Base-by-base conservation (phyloP, 73 alveolate genomes). In the Stentor coeruleus region DNA sequence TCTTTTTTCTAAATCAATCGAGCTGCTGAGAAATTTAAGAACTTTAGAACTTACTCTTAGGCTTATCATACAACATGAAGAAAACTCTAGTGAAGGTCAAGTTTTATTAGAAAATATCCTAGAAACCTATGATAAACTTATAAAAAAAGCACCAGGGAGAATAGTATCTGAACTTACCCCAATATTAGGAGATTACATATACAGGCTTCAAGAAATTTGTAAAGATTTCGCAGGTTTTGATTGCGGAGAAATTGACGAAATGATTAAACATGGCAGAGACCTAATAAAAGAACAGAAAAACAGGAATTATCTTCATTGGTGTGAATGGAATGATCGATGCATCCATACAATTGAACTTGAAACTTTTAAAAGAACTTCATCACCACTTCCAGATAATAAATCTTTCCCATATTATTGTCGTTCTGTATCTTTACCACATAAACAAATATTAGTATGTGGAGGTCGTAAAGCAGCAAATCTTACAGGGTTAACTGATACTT, bases 401-500 rank as follows among this genome's bases (percentile, higher is more conserved):
- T 20, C 28, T 0, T n/a, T 31, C 15, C 73, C 73, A 20, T 66
- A 26, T 33, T 66, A 26, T 33, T 20, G n/a, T 26, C n/a, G 39
- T 37, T 66, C 79, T 26, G 79, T 40, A 0, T 20, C 37, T 20
- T 26, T 66, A 40, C 37, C 79, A 37, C 39, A 20, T 20, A 20
- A 20, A 11, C n/a, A 66, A 33, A 75, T 75, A 37, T 75, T 75
- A 1, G n/a, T 75, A 20, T 75, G 83, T 75, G 83, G 83, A 75
- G 83, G 83, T 37, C 33, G 83, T 1, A 1, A n/a, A 6, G 72
- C 14, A 0, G 38, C 11, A 36, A 3, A 0, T 37, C 20, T 36
- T 15, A 2, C 38, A 14, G 83, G 83, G 3, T 33, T 75, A 1
- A 37, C 1, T 20, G 15, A 75, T 6, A 66, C 83, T 2, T 75